Percentiles rank a stretch among this genome's conserved stretches.
Conservation (phyloP, 768 basidiomycete species). For the Rhodotorula kratochvilovae region DNA sequence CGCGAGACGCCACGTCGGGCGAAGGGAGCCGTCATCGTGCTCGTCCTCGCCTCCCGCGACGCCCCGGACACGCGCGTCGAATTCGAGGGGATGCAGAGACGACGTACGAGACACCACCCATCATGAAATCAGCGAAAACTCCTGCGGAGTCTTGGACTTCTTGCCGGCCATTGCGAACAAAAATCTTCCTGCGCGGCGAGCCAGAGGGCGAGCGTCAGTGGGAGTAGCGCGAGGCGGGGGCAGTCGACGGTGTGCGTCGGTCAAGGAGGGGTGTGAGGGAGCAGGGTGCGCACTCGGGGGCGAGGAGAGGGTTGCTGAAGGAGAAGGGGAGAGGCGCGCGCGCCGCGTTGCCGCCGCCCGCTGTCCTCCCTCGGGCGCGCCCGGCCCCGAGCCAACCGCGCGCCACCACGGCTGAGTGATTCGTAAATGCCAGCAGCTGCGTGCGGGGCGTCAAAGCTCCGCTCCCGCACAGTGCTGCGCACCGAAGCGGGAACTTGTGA, state of each 20-base stretch:
- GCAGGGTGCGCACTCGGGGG: neutral
- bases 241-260: neutral
- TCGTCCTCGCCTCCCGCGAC: too few relatives aligned
- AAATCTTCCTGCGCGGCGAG: constrained; percentile 4
- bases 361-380: neutral
- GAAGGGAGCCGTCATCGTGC: too few relatives aligned
- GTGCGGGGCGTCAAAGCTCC: too few relatives aligned
- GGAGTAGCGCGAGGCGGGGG: too few relatives aligned
- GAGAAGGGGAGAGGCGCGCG: neutral
- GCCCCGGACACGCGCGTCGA: too few relatives aligned
- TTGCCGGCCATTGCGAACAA: constrained; percentile 28
- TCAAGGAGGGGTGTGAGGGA: neutral
- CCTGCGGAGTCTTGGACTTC: constrained; percentile 36
- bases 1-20: neutral
- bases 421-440: too few relatives aligned
- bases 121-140: constrained; percentile 77
- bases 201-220: neutral
- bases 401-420: too few relatives aligned
- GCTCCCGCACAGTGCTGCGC: too few relatives aligned
- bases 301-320: neutral
- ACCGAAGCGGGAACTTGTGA: too few relatives aligned
- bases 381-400: too few relatives aligned
- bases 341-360: neutral
- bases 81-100: too few relatives aligned
- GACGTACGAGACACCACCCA: constrained; percentile 77